Base-by-base conservation (phyloP, 2,329 filamentous ascomycete genomes). In the Ambrosiella beaveri region DNA sequence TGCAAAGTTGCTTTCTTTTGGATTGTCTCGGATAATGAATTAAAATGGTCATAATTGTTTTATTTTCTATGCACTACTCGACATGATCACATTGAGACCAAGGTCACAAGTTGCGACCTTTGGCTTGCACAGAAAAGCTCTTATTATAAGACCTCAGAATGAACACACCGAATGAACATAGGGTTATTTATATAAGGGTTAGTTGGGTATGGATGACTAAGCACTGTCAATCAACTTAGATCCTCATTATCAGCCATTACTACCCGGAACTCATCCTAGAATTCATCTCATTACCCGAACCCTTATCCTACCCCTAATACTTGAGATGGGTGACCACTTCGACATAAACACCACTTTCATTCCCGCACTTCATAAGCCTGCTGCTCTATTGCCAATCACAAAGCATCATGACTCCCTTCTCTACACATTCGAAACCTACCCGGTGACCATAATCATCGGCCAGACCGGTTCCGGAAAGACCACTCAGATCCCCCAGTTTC, bases 391-490 rank as follows among this genome's bases (percentile, higher is more conserved):
- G 1, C 91, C 93, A 0, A 96, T 98, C 62, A 81, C 90, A 38
- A 85, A 86, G 63, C 85, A 97, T 64, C 82, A 81, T 62, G 77
- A 93, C 59, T 81, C 77, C 57, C 74, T 98, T 1, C 77, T 96
- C 1, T 97, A 95, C 70, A 77, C 90, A 12, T 79, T 96, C 60
- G 91, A 97, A 68, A 89, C 81, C 7, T 81, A 81, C 62, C 84
- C 86, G 0, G 84, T 97, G 59, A 91, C 87, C 0, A 88, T 97
- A 55, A 81, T 97, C 11, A 82, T 97, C 57, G 93, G 91, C 7
- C 89, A 96, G 67, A 97, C 93, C 1, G 93, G 93, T 3, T 95
- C 87, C 27, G 90, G 91, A 47, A 97, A 97, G 71, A 95, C 90
- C 1, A 97, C 93, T 0, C 93, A 97, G 67, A 84, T 97, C 49